phyloP scores from a whole-genome alignment of 768 basidiomycete species.

The Boletus fagicola region DNA sequence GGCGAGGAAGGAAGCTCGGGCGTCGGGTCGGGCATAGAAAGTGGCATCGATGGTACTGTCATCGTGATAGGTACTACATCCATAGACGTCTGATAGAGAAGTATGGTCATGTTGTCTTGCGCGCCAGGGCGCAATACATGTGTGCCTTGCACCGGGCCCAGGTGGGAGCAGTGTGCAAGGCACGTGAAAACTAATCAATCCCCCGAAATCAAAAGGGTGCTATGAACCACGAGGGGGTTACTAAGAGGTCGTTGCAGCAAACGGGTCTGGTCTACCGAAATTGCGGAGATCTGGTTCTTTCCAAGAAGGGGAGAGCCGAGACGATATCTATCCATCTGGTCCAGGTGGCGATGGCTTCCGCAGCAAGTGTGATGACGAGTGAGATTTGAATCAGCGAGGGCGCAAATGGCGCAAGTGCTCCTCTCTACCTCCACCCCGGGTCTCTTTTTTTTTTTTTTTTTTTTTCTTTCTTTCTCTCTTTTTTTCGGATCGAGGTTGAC shows the following conservation, averaged over 20 bases:
- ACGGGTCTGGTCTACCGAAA: neutral
- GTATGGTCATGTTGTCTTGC: constrained; percentile 15
- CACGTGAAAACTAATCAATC: constrained; percentile 31
- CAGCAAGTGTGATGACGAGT: neutral
- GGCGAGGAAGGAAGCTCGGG: constrained; percentile 45
- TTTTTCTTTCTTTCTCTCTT: neutral
- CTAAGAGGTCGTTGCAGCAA: constrained; percentile 11
- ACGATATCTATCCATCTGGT: neutral
- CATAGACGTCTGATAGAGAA: constrained; percentile 13
- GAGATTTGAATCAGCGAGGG: neutral
- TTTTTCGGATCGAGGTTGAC: constrained; percentile 22
- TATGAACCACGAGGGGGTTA: constrained; percentile 29
- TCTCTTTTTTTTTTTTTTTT: neutral
- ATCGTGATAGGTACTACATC: constrained; percentile 14
- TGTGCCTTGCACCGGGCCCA: constrained; percentile 25
- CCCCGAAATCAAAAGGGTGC: constrained; percentile 29
- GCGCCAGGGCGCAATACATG: constrained; percentile 12
- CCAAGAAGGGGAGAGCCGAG: neutral
- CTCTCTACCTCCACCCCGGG: neutral
- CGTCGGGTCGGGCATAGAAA: constrained; percentile 29
- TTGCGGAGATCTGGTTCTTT: neutral
- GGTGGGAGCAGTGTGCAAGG: constrained; percentile 22
- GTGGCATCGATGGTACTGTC: neutral
- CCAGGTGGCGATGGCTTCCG: neutral
- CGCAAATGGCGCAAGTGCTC: neutral